Conservation (phyloP, 805 yeast genomes). For the Pichia nanzhaoensis region DNA sequence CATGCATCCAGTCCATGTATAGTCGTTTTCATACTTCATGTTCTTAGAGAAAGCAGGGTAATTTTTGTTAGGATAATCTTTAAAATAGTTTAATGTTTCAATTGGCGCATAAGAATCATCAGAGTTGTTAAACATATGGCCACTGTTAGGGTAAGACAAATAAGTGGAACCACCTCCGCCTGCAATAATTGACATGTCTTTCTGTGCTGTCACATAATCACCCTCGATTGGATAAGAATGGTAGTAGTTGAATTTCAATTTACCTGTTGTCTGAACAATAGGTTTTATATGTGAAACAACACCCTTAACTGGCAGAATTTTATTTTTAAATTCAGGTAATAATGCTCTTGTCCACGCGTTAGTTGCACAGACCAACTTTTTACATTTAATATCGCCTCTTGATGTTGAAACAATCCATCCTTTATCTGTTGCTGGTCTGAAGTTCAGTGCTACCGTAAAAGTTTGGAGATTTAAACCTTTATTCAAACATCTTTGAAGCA, state of each 20-base stretch:
- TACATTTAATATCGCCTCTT: conserved; percentile 19
- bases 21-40: conserved; percentile 27
- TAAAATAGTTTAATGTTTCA: conserved; percentile 22
- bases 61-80: conserved; percentile 25
- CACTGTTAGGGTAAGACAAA: conserved; percentile 12
- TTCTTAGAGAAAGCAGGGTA: conserved; percentile 17
- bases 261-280: background rate
- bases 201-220: conserved; percentile 29
- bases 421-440: conserved; percentile 18
- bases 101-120: conserved; percentile 32
- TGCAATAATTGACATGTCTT: conserved; percentile 32
- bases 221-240: conserved; percentile 18
- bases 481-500: conserved; percentile 29
- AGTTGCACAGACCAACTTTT: conserved; percentile 32
- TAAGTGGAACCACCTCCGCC: conserved; percentile 28
- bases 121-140: conserved; percentile 18
- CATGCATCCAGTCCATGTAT: conserved; percentile 42
- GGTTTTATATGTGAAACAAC: conserved; percentile 26
- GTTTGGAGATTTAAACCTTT: conserved; percentile 36
- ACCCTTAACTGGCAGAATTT: conserved; percentile 32
- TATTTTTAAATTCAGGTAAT: conserved; percentile 20
- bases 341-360: conserved; percentile 26
- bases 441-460: conserved; percentile 30
- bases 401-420: conserved; percentile 27
- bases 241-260: conserved; percentile 15